Evolutionary conservation across 2,329 filamentous ascomycete genomes (phyloP).

Genomic region (Botrytis aclada): DNA sequence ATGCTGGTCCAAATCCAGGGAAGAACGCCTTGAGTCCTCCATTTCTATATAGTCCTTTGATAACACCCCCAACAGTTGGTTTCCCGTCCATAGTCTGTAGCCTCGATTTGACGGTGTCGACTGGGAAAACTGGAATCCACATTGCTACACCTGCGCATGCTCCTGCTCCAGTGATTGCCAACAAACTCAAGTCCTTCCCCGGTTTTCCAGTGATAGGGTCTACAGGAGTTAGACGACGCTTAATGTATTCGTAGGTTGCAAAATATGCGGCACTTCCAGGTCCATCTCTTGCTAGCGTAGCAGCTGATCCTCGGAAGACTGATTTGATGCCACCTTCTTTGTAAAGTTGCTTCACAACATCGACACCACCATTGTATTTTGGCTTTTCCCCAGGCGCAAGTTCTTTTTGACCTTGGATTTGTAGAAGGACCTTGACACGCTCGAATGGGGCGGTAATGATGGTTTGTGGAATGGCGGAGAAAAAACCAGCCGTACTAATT

Average conservation of each 20-base stretch:
- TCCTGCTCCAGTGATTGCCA: constrained; percentile 81
- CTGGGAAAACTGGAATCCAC: constrained; percentile 98
- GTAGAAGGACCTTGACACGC: constrained; percentile 96
- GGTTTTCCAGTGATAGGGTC: constrained; percentile 71
- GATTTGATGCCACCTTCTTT: constrained; percentile 83
- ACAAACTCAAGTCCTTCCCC: constrained; percentile 73
- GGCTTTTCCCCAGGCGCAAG: constrained; percentile 88
- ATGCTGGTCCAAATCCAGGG: constrained; percentile 88
- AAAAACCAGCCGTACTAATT: constrained; percentile 89
- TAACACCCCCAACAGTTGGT: constrained; percentile 74
- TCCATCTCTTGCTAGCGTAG: constrained; percentile 90
- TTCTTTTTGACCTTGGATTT: constrained; percentile 89
- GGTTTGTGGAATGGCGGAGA: constrained; percentile 97
- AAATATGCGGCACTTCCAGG: constrained; percentile 95
- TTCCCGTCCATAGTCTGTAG: constrained; percentile 88
- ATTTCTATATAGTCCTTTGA: constrained; percentile 75
- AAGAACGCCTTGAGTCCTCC: constrained; percentile 93
- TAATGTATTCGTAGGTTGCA: constrained; percentile 94
- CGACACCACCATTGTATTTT: constrained; percentile 79
- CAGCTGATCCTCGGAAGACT: constrained; percentile 86
- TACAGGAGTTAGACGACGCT: constrained; percentile 78
- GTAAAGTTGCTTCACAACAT: constrained; percentile 93
- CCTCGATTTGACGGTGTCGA: constrained; percentile 93
- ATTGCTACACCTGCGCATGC: constrained; percentile 92
- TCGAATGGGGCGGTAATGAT: constrained; percentile 98